Evolutionary conservation across 2,329 filamentous ascomycete species (phyloP).

Genomic region (Paraphaeosphaeria minitans): DNA sequence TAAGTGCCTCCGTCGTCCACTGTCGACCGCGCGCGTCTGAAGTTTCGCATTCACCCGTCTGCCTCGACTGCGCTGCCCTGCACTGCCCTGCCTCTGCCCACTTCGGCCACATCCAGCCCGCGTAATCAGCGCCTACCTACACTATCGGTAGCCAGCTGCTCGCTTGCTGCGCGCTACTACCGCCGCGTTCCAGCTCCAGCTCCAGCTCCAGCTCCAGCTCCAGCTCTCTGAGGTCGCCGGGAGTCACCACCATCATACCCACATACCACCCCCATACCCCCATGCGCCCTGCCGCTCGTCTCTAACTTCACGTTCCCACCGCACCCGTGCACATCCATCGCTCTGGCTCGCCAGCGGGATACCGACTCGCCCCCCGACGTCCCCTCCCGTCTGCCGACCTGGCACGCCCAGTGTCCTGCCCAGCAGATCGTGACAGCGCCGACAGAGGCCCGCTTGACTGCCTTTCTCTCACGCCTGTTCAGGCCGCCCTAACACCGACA

Average conservation of each 20-base stretch:
- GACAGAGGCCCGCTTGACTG: slow-evolving; percentile 52
- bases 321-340: slow-evolving; percentile 32
- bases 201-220: slow-evolving; percentile 10
- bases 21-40: background rate
- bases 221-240: slow-evolving; percentile 1
- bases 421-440: slow-evolving; percentile 46
- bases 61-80: slow-evolving; percentile 16
- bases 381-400: slow-evolving; percentile 32
- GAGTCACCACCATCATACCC: slow-evolving; percentile 1
- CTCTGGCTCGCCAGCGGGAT: slow-evolving; percentile 47
- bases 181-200: slow-evolving; percentile 10
- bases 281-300: slow-evolving; percentile 25
- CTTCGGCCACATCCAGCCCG: slow-evolving; percentile 11
- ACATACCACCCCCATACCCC: too few relatives aligned
- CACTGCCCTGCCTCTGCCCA: slow-evolving; percentile 8
- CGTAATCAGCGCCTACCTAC: slow-evolving; percentile 11
- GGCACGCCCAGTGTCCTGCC: slow-evolving; percentile 34
- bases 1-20: background rate
- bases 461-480: slow-evolving; percentile 53
- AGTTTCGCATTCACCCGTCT: slow-evolving; percentile 21
- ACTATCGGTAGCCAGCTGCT: slow-evolving; percentile 1
- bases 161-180: slow-evolving; percentile 15
- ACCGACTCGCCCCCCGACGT: slow-evolving; percentile 41
- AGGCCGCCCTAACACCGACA: slow-evolving; percentile 50
- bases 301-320: slow-evolving; percentile 4